Evolutionary conservation across 345 rosid species (phyloP), one percentile per base, ranked within the genome.

Genomic region (Dipteronia dyeriana): DNA sequence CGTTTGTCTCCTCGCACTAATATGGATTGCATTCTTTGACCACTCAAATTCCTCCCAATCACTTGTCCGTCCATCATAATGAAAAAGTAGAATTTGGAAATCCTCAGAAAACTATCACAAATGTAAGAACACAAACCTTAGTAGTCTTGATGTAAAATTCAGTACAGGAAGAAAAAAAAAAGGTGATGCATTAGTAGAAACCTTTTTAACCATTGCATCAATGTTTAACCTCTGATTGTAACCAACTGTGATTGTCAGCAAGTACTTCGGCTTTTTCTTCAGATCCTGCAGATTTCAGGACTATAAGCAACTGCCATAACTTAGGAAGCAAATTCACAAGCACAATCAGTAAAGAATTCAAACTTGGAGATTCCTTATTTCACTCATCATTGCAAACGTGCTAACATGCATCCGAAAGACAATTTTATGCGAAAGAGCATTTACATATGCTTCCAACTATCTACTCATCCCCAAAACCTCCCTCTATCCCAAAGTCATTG

Each of bases 31-130:
- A 10, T 68, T 82, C 75, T 82, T 89, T 49, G 98, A 93, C 98
- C 98, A 95, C 86, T 91, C 97, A 82, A 89, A 90, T 76, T 88
- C 87, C 57, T 93, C 97, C 98, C 98, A 95, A 80, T 95, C 97
- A 83, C 90, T 91, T 53, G 89, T 82, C 65, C 85, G 94, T 74
- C 97, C 98, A 84, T 95, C 98, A 78, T 93, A 93, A 80, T 95
- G 98, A 76, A 90, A 93, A n/a, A 95, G 94, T 84, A 93, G 34
- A 79, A 93, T 88, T 74, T 88, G 88, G 87, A 95, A 95, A 80
- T 93, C 94, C 80, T 93, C 92, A 19, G 94, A 89, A 88, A 95
- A 93, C 97, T 95, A 77, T 34, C 77, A 79, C 68, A 84, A 66
- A 82, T 67, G 82, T 31, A 78, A 74, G 59, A 78, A 79, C 51